These are phyloP conservation scores for Starmera pachycereana DNA, from an alignment of 805 yeast species.

Conservation along the genomic window DNA sequence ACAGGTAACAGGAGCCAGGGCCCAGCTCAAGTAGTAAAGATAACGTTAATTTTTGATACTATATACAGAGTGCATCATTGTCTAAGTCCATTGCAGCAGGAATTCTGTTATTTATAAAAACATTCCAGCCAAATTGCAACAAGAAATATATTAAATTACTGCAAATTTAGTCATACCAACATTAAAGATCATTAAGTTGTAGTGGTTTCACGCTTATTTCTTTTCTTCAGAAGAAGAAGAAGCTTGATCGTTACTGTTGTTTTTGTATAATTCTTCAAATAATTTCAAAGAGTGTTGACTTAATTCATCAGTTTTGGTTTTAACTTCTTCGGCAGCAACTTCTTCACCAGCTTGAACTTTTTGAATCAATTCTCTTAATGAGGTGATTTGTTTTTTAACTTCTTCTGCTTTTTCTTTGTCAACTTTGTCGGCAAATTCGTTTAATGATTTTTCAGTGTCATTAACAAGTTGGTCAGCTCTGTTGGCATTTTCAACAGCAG, in stretches of 20 bases:
- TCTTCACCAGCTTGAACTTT: slow-evolving; percentile 59
- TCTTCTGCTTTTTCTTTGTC: slow-evolving; percentile 45
- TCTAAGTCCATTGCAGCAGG: too few relatives aligned
- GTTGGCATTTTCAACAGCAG: slow-evolving; percentile 68
- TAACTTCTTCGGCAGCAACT: slow-evolving; percentile 50
- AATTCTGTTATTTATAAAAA: too few relatives aligned
- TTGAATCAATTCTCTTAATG: slow-evolving; percentile 62
- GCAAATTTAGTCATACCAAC: too few relatives aligned
- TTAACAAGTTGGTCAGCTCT: slow-evolving; percentile 72
- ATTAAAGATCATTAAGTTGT: too few relatives aligned
- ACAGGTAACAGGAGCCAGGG: too few relatives aligned
- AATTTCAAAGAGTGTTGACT: slow-evolving; percentile 65
- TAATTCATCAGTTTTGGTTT: slow-evolving; percentile 73
- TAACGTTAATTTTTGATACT: too few relatives aligned
- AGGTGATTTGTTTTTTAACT: slow-evolving; percentile 30
- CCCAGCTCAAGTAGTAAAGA: too few relatives aligned
- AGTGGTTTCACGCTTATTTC: too few relatives aligned
- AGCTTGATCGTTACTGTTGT: slow-evolving; percentile 2
- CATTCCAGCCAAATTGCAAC: too few relatives aligned
- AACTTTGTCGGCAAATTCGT: slow-evolving; percentile 60
- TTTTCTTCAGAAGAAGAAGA: neutral
- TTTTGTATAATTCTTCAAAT: slow-evolving; percentile 40
- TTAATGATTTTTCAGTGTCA: slow-evolving; percentile 80
- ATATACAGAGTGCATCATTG: too few relatives aligned
- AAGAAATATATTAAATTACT: too few relatives aligned